Percentiles rank a stretch among this genome's conserved stretches.
phyloP scores from a whole-genome alignment of 306 rosid genomes.

The Rosa chinensis region DNA sequence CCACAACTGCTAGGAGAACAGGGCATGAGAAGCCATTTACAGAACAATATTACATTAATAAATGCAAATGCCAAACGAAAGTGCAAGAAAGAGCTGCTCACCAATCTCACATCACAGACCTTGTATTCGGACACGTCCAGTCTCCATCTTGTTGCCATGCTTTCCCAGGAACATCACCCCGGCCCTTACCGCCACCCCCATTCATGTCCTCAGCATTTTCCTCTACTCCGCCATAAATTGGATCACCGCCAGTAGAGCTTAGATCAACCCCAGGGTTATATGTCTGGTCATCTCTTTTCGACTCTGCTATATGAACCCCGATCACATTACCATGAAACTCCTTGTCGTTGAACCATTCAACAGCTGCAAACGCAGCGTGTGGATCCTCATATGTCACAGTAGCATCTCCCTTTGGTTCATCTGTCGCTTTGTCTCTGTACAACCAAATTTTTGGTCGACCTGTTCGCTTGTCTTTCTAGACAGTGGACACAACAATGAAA shows the following conservation, averaged over 20 bases:
- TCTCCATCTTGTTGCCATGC: conserved; percentile 99
- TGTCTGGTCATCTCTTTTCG: conserved; percentile 72
- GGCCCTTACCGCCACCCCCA: conserved; percentile 78
- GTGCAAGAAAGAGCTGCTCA: conserved; percentile 96
- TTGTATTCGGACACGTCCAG: conserved; percentile 98
- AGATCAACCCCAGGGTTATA: conserved; percentile 54
- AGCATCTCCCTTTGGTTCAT: conserved; percentile 99
- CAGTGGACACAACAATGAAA: conserved; percentile 22
- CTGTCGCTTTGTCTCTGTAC: conserved; percentile 78
- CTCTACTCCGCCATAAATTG: conserved; percentile 40
- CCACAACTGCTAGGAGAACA: conserved; percentile 65
- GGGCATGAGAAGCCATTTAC: conserved; percentile 36
- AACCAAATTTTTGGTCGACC: conserved; percentile 92
- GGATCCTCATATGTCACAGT: conserved; percentile 97
- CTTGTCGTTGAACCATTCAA: conserved; percentile 95
- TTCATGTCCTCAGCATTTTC: conserved; percentile 51
- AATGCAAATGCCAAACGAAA: conserved; percentile 21
- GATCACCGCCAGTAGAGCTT: conserved; percentile 37
- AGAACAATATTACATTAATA: conserved; percentile 8
- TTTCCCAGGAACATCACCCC: conserved; percentile 72
- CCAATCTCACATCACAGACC: conserved; percentile 99
- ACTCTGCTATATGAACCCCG: conserved; percentile 91
- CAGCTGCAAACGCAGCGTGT: conserved; percentile 92
- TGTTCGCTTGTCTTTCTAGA: conserved; percentile 94
- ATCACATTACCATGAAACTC: conserved; percentile 87